phyloP scores from a whole-genome alignment of 306 rosid species.

The Adenanthera pavonina region DNA sequence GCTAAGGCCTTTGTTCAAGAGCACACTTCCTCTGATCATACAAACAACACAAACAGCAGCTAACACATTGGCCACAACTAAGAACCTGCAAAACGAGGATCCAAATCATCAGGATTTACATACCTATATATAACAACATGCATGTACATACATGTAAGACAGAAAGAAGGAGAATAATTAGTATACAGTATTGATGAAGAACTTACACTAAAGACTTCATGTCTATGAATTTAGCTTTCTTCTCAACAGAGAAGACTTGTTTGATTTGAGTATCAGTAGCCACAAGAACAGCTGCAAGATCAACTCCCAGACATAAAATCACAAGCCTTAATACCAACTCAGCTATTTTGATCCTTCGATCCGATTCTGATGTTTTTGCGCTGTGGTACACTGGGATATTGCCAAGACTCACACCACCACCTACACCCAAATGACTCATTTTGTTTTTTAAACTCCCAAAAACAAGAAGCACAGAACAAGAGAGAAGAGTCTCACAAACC shows the following conservation, averaged over 20 bases:
- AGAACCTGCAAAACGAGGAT: constrained; percentile 52
- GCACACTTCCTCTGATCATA: constrained; percentile 67
- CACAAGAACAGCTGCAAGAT: constrained; percentile 73
- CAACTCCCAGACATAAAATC: constrained; percentile 62
- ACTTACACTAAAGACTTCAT: constrained; percentile 87
- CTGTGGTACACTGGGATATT: constrained; percentile 65
- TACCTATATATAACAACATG: too few species aligned
- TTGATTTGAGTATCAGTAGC: constrained; percentile 81
- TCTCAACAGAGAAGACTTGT: constrained; percentile 67
- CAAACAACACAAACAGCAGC: constrained; percentile 65
- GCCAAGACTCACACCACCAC: constrained; percentile 89
- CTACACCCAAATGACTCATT: constrained; percentile 73
- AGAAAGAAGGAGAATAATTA: constrained; percentile 1
- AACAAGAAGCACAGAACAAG: background rate
- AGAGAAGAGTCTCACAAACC: background rate
- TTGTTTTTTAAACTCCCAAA: background rate
- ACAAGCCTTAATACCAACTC: constrained; percentile 77
- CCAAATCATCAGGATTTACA: background rate
- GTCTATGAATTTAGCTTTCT: constrained; percentile 76
- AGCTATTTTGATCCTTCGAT: constrained; percentile 61
- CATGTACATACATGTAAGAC: background rate
- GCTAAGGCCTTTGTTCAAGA: constrained; percentile 79
- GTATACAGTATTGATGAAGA: background rate
- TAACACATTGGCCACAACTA: constrained; percentile 75
- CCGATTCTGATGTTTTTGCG: constrained; percentile 57